A percentile compares a stretch with the other conserved stretches of the same genome.
Conservation (phyloP, 2,329 filamentous ascomycete genomes). For the Xenoacremonium recifei region DNA sequence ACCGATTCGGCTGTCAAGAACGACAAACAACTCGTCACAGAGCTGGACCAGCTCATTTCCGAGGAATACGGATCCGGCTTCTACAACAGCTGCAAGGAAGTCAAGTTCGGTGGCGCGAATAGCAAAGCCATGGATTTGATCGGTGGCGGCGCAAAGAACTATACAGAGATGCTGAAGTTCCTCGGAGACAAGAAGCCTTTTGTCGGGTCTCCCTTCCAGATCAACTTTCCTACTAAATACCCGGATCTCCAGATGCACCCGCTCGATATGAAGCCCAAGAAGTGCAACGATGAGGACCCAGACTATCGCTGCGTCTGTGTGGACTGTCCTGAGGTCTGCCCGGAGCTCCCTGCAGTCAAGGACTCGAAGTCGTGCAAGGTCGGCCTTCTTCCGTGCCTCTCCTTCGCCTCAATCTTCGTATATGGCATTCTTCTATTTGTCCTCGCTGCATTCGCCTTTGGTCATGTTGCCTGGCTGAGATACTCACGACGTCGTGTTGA, state of each 20-base stretch:
- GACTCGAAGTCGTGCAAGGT: slow-evolving; percentile 73
- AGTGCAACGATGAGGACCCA: slow-evolving; percentile 86
- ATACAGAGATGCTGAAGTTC: slow-evolving; percentile 83
- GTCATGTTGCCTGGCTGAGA: slow-evolving; percentile 72
- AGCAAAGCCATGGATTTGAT: slow-evolving; percentile 94
- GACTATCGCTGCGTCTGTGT: slow-evolving; percentile 89
- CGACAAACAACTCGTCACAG: slow-evolving; percentile 68
- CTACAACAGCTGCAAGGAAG: slow-evolving; percentile 97
- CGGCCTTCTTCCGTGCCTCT: slow-evolving; percentile 85
- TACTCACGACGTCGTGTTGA: slow-evolving; percentile 76
- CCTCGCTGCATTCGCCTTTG: slow-evolving; percentile 64
- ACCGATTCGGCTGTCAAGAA: slow-evolving; percentile 67
- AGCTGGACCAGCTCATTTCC: slow-evolving; percentile 87
- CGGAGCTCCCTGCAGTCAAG: slow-evolving; percentile 74
- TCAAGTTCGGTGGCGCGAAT: slow-evolving; percentile 95
- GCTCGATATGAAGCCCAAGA: slow-evolving; percentile 70
- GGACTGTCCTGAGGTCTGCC: slow-evolving; percentile 85
- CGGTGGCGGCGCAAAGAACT: slow-evolving; percentile 90
- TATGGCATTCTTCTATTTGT: slow-evolving; percentile 75
- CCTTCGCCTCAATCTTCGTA: slow-evolving; percentile 84
- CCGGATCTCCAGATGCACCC: slow-evolving; percentile 69
- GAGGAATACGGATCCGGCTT: slow-evolving; percentile 82
- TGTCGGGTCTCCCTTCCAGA: slow-evolving; percentile 94
- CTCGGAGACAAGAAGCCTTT: slow-evolving; percentile 82
- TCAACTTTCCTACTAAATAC: slow-evolving; percentile 76